Base-by-base conservation (phyloP, 1,284 basidiomycete species). In the Cryptococcus sp. region DNA sequence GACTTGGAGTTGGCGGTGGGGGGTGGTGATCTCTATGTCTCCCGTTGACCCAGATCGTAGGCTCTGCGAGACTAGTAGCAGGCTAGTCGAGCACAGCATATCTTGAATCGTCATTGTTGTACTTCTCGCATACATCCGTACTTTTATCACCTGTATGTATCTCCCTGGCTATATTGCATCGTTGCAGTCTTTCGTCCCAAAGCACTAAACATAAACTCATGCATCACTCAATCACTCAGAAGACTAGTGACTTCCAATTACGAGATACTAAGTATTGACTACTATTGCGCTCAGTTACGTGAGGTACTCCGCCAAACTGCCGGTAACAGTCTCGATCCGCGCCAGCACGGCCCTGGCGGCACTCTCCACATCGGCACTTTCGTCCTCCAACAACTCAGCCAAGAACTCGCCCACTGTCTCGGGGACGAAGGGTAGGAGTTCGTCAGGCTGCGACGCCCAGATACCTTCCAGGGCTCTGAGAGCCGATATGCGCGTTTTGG, bases 401-500 rank as follows among this genome's bases (percentile, higher is more conserved):
- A 83, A 69, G 69, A 81, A 81, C 56, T 82, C 80, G 17, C 68
- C 67, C 6, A 83, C 81, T 0, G 82, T 83, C 70, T 82, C 81
- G 2, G 82, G 81, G 3, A 83, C 82, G 52, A 82, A 74, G 15
- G 67, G 72, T n/a, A 84, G 72, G 62, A 84, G 73, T 53, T 81
- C 90, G 57, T 93, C 88, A 2, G 82, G 78, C 52, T 83, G 83
- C 25, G 71, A 73, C 13, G 70, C 69, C 96, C 95, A 99, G 47
- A 97, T 77, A 19, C 82, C 81, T 19, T 87, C 85, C 20, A 88
- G 81, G 56, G 87, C 88, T 17, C 81, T 75, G 47, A 98, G 79
- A 1, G 93, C 89, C 49, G 85, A 84, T 11, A 91, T 73, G 13
- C 91, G 85, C 20, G 86, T 76, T 25, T 82, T 80, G 2, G 84